phyloP scores from a whole-genome alignment of 2,329 filamentous ascomycete species.

The Immersiporthe knoxdaviesiana region DNA sequence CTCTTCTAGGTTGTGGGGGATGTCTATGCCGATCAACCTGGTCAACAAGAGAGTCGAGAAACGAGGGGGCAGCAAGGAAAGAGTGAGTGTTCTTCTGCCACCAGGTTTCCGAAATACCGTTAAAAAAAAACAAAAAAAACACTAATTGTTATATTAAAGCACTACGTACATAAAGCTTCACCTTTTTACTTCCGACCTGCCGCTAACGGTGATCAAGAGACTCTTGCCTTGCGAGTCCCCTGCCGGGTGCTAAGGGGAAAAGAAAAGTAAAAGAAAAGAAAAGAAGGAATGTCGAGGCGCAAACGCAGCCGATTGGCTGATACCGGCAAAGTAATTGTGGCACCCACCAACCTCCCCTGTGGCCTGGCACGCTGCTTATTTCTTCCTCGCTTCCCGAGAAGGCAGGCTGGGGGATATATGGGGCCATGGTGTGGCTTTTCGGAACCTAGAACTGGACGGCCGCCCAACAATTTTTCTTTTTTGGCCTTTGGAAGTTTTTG shows the following conservation, averaged over 20 bases:
- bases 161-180: background rate
- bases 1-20: background rate
- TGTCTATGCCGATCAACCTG: background rate
- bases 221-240: background rate
- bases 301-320: background rate
- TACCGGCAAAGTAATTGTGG: background rate
- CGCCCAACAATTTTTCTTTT: constrained; percentile 19
- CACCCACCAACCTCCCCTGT: background rate
- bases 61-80: background rate
- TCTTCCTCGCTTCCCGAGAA: constrained; percentile 9
- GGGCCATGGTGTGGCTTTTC: constrained; percentile 1
- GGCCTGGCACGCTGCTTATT: too few species aligned
- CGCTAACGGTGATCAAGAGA: background rate
- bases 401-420: constrained; percentile 3
- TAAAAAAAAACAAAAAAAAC: background rate
- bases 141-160: too few species aligned
- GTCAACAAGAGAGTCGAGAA: background rate
- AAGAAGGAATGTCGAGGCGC: background rate
- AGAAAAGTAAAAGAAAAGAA: background rate
- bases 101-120: background rate
- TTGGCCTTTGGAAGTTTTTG: background rate
- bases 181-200: constrained; percentile 2
- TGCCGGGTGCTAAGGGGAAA: background rate
- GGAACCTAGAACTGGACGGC: constrained; percentile 17
- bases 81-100: too few species aligned